Percentiles rank a stretch among this genome's conserved stretches.
These are phyloP conservation scores for Debaryomyces castellii DNA, from an alignment of 805 yeast genomes.

Conservation along the genomic window DNA sequence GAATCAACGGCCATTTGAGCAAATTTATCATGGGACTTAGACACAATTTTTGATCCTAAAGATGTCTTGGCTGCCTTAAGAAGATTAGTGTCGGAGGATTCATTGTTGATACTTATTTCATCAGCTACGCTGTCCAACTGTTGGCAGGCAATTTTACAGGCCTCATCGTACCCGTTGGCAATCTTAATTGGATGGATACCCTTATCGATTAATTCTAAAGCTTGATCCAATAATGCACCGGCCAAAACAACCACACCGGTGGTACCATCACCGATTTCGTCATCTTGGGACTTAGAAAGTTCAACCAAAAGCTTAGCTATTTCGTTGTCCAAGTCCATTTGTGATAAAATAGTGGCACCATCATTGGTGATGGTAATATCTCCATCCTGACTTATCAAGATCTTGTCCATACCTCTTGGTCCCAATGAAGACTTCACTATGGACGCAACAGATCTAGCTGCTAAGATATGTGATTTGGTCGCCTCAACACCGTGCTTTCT, in stretches of 20 bases:
- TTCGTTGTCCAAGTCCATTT: conserved; percentile 94
- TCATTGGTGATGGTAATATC: conserved; percentile 98
- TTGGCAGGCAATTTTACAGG: conserved; percentile 84
- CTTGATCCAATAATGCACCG: conserved; percentile 91
- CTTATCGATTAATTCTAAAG: conserved; percentile 88
- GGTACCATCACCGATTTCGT: conserved; percentile 98
- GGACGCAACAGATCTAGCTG: conserved; percentile 92
- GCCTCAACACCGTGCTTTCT: conserved; percentile 51
- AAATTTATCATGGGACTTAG: conserved; percentile 89
- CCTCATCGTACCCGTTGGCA: conserved; percentile 97
- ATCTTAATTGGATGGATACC: conserved; percentile 97
- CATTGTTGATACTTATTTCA: conserved; percentile 50
- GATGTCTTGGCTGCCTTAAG: conserved; percentile 93
- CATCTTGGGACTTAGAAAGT: conserved; percentile 92
- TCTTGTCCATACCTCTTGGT: conserved; percentile 98
- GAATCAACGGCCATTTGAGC: conserved; percentile 98
- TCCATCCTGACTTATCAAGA: conserved; percentile 92
- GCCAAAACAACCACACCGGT: conserved; percentile 98
- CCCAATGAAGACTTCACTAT: conserved; percentile 92
- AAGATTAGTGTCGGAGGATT: conserved; percentile 54
- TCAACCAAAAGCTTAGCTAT: conserved; percentile 95
- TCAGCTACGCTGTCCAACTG: conserved; percentile 78
- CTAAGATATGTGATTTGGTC: conserved; percentile 80
- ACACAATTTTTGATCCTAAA: conserved; percentile 91
- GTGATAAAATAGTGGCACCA: conserved; percentile 94